Evolutionary conservation across 2,329 filamentous ascomycete species (phyloP).

Genomic region (Colletotrichum sp.): DNA sequence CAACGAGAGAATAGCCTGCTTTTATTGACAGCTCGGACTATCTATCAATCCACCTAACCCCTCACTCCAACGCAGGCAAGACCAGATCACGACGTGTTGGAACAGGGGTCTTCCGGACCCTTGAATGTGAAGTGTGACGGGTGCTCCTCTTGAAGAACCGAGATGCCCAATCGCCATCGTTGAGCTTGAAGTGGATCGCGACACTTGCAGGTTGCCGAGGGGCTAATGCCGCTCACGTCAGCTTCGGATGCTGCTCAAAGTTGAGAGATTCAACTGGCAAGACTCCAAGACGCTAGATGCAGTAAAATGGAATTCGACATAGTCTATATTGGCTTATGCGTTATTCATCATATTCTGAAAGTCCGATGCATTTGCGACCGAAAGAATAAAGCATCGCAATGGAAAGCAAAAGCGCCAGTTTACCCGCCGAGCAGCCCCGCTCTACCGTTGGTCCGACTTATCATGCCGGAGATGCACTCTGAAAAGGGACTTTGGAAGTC

Average conservation of each 20-base stretch:
- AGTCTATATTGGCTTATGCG: no score
- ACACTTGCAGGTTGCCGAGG: not conserved
- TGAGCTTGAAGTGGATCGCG: not conserved
- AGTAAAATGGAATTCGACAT: no score
- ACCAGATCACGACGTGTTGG: not conserved
- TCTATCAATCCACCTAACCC: not conserved
- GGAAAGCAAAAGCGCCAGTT: not conserved
- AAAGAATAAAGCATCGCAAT: not conserved
- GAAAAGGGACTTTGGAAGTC: not conserved
- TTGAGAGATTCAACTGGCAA: not conserved
- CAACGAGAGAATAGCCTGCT: not conserved
- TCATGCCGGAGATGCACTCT: not conserved
- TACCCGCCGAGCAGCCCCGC: not conserved
- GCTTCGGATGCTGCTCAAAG: not conserved
- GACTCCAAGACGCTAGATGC: not conserved
- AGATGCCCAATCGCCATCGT: not conserved
- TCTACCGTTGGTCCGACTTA: not conserved
- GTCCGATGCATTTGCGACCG: not conserved
- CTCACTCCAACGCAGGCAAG: not conserved
- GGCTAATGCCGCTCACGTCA: not conserved
- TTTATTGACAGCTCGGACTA: not conserved
- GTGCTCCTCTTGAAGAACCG: not conserved
- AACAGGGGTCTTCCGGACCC: not conserved
- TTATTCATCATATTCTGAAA: no score
- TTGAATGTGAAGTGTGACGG: not conserved